phyloP scores from a whole-genome alignment of 768 basidiomycete species.

The Lactifluus echinatus region DNA sequence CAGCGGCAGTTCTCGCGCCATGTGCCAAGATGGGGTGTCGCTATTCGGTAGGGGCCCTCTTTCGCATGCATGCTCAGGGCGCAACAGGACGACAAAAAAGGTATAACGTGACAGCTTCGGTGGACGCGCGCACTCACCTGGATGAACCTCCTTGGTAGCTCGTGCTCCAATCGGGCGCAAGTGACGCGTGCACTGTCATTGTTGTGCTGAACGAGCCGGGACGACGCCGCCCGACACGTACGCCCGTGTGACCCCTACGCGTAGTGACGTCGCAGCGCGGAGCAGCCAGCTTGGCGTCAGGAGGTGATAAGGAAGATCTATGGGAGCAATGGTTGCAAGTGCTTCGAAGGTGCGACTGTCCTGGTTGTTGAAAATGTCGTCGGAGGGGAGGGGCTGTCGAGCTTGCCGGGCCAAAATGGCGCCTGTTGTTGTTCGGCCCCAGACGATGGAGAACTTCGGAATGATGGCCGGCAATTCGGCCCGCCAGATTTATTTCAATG shows the following conservation, averaged over 20 bases:
- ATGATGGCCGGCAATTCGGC: conserved; percentile 2
- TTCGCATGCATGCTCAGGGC: too few species aligned
- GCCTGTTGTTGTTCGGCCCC: too few species aligned
- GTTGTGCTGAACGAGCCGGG: conserved; percentile 23
- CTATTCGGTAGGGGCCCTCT: background rate
- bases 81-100: too few species aligned
- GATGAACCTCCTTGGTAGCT: conserved; percentile 85
- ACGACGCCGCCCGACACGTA: conserved; percentile 29
- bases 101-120: too few species aligned
- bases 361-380: background rate
- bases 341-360: background rate
- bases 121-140: conserved; percentile 39
- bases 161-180: conserved; percentile 64
- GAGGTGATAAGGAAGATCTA: conserved; percentile 72
- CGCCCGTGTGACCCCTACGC: conserved; percentile 33
- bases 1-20: background rate
- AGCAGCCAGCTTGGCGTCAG: conserved; percentile 43
- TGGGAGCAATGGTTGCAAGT: conserved; percentile 26
- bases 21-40: too few species aligned
- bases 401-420: too few species aligned
- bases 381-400: background rate
- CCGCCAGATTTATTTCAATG: background rate
- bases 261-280: conserved; percentile 41
- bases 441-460: background rate
- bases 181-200: conserved; percentile 22